These are phyloP conservation scores for Talaromyces islandicus DNA, from an alignment of 2,329 filamentous ascomycete genomes.

Conservation along the genomic window DNA sequence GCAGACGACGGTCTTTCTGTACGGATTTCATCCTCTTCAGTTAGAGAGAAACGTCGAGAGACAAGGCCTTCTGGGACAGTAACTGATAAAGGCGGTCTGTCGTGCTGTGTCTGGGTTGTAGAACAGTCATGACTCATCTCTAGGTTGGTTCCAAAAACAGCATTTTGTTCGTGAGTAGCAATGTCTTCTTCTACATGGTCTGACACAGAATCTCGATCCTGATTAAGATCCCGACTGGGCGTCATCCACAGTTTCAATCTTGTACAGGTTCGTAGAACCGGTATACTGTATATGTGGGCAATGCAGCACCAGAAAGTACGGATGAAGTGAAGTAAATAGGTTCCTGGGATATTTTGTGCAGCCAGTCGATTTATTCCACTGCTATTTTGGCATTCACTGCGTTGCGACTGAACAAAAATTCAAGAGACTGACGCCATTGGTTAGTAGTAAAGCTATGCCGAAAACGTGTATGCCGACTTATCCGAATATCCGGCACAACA, in stretches of 20 bases:
- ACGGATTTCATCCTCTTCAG: conserved; percentile 5
- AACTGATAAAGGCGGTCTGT: neutral
- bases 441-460: neutral
- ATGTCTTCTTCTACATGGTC: neutral
- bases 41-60: conserved; percentile 2
- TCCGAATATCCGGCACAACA: neutral
- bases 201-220: neutral
- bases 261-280: neutral
- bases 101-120: neutral
- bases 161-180: neutral
- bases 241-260: neutral
- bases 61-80: neutral
- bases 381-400: neutral
- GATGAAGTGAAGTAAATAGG: neutral
- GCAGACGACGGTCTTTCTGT: neutral
- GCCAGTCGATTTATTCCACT: neutral
- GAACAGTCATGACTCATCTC: neutral
- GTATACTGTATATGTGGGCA: neutral
- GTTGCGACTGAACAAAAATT: neutral
- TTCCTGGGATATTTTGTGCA: neutral
- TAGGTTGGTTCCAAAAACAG: neutral
- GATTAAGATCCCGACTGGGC: neutral
- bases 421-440: neutral
- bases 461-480: neutral
- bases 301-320: neutral